Evolutionary conservation across 164 flowering plant species (phyloP), one percentile per base, ranked within the genome.

Genomic region (Aristolochia californica): DNA sequence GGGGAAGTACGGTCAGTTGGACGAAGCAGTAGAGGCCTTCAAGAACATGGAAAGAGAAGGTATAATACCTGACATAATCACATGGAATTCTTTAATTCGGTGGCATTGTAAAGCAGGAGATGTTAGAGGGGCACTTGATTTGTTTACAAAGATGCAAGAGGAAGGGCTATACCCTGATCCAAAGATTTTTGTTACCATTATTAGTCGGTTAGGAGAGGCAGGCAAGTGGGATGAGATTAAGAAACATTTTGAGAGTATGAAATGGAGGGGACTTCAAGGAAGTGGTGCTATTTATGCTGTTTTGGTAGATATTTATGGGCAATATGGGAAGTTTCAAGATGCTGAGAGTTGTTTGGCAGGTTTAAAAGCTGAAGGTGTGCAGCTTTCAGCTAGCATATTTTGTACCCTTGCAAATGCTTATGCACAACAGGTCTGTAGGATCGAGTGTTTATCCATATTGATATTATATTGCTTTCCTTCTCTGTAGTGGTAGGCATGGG

Each of bases 141-240:
- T 84, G 69, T 80, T 88, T 59, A 63, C 66, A 47, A 66, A 57
- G 63, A 88, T 88, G 97, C 97, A 82, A 58, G 84, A 80, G 55
- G 76, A 80, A 65, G 97, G 94, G 43, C 53, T 84, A 17, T 78
- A 86, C 71, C 97, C 94, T 49, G 97, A 88, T 62, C 94, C 93
- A 0, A 88, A 86, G 73, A 81, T 88, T 22, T 86, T 88, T 49
- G 58, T 77, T 28, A 75, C 68, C 49, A 70, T 88, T 5, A 84
- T 88, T 61, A 81, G 79, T 49, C 65, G 77, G 13, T 76, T 86
- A 59, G 94, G 83, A 54, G 97, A 86, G 71, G 78, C 77, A 55
- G 97, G 94, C 53, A 78, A 80, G 72, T 88, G 97, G 97, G 81
- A 76, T 62, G 53, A 72, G 60, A 78, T 88, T 40, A 74, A 67